A percentile compares a stretch with the other conserved stretches of the same genome.
Conservation (phyloP, 163 green algal genomes). For the Dunaliella salina region DNA sequence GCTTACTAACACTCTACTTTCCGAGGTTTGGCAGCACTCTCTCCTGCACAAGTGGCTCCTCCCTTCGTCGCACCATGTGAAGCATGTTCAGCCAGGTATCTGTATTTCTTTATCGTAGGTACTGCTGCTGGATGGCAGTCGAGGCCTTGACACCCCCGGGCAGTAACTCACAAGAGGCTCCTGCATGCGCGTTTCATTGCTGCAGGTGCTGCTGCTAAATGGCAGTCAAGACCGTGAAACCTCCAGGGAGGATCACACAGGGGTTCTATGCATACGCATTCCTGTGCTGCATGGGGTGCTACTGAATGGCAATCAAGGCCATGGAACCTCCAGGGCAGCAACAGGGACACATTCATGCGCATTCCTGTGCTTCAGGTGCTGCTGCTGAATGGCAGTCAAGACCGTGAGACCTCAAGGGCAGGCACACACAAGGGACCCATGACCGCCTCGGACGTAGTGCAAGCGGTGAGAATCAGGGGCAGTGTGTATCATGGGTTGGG, state of each 20-base stretch:
- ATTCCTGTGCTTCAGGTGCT: slow-evolving; percentile 47
- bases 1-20: too few relatives aligned
- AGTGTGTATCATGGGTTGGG: too few relatives aligned
- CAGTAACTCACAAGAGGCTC: slow-evolving; percentile 38
- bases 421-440: slow-evolving; percentile 62
- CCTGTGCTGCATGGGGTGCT: slow-evolving; percentile 49
- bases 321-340: slow-evolving; percentile 69
- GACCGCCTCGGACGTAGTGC: slow-evolving; percentile 74
- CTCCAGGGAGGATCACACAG: slow-evolving; percentile 28
- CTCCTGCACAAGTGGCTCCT: too few relatives aligned
- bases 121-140: slow-evolving; percentile 87
- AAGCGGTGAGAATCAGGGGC: slow-evolving; percentile 34
- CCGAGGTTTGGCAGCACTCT: too few relatives aligned
- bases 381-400: slow-evolving; percentile 90
- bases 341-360: too few relatives aligned
- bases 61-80: too few relatives aligned
- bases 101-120: slow-evolving; percentile 28
- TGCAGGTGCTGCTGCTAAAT: slow-evolving; percentile 84
- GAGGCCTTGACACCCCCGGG: slow-evolving; percentile 84
- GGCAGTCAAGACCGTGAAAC: slow-evolving; percentile 91
- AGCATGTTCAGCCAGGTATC: too few relatives aligned
- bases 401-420: slow-evolving; percentile 81
- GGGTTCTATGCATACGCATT: slow-evolving; percentile 62
- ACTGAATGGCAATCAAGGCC: slow-evolving; percentile 89
- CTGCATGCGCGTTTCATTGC: slow-evolving; percentile 50